These are phyloP conservation scores for Nakaseomyces uthaithaninus DNA, from an alignment of 1,139 yeast genomes.

Conservation along the genomic window DNA sequence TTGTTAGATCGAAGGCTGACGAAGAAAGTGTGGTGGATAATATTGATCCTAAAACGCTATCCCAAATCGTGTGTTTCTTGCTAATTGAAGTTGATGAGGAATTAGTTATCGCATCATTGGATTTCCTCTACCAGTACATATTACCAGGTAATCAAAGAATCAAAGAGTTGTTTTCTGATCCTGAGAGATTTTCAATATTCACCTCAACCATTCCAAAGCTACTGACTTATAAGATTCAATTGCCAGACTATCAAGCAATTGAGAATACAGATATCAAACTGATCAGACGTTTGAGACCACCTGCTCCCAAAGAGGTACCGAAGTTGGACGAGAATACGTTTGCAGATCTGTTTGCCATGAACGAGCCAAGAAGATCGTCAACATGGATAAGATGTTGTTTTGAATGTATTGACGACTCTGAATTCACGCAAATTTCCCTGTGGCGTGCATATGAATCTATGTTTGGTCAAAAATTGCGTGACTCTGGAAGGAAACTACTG, in stretches of 20 bases:
- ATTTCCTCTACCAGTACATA: slow-evolving; percentile 59
- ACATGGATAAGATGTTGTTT: slow-evolving; percentile 93
- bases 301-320: slow-evolving; percentile 55
- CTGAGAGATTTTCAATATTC: slow-evolving; percentile 42
- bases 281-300: slow-evolving; percentile 38
- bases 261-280: slow-evolving; percentile 38
- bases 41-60: slow-evolving; percentile 34
- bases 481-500: slow-evolving; percentile 48
- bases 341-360: slow-evolving; percentile 51
- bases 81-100: slow-evolving; percentile 48
- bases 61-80: slow-evolving; percentile 41
- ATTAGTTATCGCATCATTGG: slow-evolving; percentile 54
- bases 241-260: slow-evolving; percentile 30
- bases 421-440: slow-evolving; percentile 87
- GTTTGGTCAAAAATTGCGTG: slow-evolving; percentile 48
- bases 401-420: slow-evolving; percentile 66
- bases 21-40: slow-evolving; percentile 43
- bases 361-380: slow-evolving; percentile 89
- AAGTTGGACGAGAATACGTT: slow-evolving; percentile 52
- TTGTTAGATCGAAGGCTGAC: slow-evolving; percentile 39
- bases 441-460: slow-evolving; percentile 94
- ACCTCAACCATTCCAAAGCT: slow-evolving; percentile 55
- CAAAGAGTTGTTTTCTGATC: slow-evolving; percentile 32
- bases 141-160: slow-evolving; percentile 41
- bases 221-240: slow-evolving; percentile 44